Conservation (phyloP, 257 asterid species). For the Nicotiana noctiflora region DNA sequence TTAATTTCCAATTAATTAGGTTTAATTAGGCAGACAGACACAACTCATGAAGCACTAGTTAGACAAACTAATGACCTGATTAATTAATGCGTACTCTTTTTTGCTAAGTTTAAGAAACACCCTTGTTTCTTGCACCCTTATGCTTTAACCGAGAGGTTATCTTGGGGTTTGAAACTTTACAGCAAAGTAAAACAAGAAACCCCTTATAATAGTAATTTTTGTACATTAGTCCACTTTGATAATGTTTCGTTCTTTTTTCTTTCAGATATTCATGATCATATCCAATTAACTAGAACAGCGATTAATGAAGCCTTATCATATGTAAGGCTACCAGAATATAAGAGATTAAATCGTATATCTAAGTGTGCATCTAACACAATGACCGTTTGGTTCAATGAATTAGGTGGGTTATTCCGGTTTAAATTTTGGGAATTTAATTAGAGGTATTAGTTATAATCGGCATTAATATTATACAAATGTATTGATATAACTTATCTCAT, state of each 20-base stretch:
- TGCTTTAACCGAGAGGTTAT: slow-evolving; percentile 22
- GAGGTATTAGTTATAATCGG: no score
- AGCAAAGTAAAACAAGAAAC: neutral
- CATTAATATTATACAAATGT: no score
- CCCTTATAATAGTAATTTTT: neutral
- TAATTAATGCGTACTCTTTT: slow-evolving; percentile 5
- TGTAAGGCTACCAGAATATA: no score
- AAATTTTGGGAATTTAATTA: no score
- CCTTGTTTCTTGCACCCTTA: slow-evolving; percentile 22
- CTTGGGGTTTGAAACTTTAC: slow-evolving; percentile 14
- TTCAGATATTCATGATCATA: neutral
- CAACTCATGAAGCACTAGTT: slow-evolving; percentile 43
- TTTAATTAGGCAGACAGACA: slow-evolving; percentile 34
- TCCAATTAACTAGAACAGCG: neutral
- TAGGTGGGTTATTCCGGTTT: no score
- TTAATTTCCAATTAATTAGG: no score
- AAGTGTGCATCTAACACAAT: no score
- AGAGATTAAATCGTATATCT: no score
- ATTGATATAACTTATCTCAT: no score
- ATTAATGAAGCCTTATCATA: neutral
- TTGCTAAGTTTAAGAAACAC: slow-evolving; percentile 36
- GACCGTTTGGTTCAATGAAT: no score
- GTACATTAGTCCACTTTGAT: neutral
- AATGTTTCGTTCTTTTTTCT: neutral
- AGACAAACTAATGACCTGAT: slow-evolving; percentile 21